Evolutionary conservation across 306 rosid species (phyloP).

Genomic region (Quercus ilex): DNA sequence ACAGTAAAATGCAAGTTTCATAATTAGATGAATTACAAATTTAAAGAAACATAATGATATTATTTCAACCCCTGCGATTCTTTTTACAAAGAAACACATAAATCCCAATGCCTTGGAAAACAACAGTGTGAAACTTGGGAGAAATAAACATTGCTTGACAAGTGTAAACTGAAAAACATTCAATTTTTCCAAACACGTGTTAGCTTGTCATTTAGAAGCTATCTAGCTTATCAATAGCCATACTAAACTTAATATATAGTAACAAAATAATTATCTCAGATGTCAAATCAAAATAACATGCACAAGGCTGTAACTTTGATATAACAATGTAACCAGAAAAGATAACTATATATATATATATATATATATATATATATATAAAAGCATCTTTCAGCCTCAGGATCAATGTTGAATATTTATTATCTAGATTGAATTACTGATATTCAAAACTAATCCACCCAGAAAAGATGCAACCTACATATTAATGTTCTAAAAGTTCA

Average conservation of each 20-base stretch:
- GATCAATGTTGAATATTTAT: too few species aligned
- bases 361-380: too few species aligned
- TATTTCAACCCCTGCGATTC: too few species aligned
- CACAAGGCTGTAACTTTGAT: not conserved
- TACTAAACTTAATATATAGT: not conserved
- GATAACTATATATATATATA: too few species aligned
- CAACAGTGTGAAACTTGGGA: not conserved
- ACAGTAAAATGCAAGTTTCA: too few species aligned
- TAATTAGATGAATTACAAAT: too few species aligned
- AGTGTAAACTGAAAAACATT: not conserved
- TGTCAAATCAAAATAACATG: not conserved
- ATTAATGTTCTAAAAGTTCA: not conserved
- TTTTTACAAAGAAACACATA: too few species aligned
- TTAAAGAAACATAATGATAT: too few species aligned
- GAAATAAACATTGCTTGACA: not conserved
- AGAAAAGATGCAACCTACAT: not conserved
- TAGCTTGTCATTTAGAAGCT: not conserved
- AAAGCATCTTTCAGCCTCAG: too few species aligned
- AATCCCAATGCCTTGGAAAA: not conserved
- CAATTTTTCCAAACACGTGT: not conserved
- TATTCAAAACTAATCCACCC: not conserved
- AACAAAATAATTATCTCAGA: too few species aligned
- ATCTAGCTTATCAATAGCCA: not conserved
- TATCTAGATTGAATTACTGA: not conserved
- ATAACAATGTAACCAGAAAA: not conserved